These are phyloP conservation scores for Neobulgaria alba DNA, from an alignment of 2,329 filamentous ascomycete genomes.

Conservation along the genomic window DNA sequence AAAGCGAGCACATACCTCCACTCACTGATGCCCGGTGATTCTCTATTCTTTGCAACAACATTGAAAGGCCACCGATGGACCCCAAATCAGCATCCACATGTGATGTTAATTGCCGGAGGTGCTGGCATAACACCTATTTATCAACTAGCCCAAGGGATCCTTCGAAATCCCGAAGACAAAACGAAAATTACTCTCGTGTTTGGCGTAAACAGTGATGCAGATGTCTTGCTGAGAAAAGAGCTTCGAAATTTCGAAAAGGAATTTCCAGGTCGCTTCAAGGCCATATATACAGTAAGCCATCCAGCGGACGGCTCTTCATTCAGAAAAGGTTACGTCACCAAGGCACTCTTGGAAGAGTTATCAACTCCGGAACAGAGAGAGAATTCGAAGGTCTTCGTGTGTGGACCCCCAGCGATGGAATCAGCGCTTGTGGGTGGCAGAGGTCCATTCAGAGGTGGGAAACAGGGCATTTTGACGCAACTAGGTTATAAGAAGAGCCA, in stretches of 20 bases:
- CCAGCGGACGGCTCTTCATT: slow-evolving; percentile 34
- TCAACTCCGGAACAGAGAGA: slow-evolving; percentile 32
- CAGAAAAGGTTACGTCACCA: slow-evolving; percentile 49
- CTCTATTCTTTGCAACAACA: slow-evolving; percentile 46
- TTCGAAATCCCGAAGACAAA: slow-evolving; percentile 50
- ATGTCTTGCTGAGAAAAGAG: slow-evolving; percentile 50
- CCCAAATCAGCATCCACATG: slow-evolving; percentile 35
- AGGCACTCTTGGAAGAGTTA: slow-evolving; percentile 44
- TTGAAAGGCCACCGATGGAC: slow-evolving; percentile 48
- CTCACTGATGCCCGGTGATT: slow-evolving; percentile 52
- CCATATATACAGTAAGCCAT: slow-evolving; percentile 48
- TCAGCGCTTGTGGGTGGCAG: slow-evolving; percentile 36
- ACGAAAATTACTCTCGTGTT: slow-evolving; percentile 58
- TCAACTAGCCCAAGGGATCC: slow-evolving; percentile 53
- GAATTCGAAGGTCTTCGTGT: slow-evolving; percentile 58
- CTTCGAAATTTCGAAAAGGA: slow-evolving; percentile 41
- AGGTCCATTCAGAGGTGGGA: slow-evolving; percentile 19
- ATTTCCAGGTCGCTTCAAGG: slow-evolving; percentile 47
- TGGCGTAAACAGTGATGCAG: slow-evolving; percentile 55
- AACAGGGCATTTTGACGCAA: slow-evolving; percentile 43
- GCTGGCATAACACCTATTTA: slow-evolving; percentile 64
- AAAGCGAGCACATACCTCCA: slow-evolving; percentile 59
- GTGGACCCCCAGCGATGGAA: slow-evolving; percentile 62
- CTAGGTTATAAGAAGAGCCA: slow-evolving; percentile 50
- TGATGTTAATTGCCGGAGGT: slow-evolving; percentile 63